Conservation (phyloP, 768 basidiomycete genomes). For the Trametes cinnabarina region DNA sequence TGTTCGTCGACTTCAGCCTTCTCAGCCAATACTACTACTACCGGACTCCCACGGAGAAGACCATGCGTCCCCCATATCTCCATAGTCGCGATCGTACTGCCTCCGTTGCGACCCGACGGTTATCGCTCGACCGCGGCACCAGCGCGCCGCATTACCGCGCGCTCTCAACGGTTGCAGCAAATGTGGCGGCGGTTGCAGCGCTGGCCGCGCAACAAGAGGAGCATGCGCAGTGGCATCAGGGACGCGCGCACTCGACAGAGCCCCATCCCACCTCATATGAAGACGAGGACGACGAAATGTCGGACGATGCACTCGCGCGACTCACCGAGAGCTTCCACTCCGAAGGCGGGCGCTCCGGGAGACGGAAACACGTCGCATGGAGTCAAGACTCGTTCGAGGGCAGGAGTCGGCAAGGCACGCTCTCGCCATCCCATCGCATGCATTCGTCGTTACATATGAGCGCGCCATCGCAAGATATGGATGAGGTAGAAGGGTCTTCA, state of each 20-base stretch:
- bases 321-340: conserved; percentile 79
- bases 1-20: conserved; percentile 73
- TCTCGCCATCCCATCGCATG: conserved; percentile 24
- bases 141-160: conserved; percentile 64
- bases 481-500: conserved; percentile 24
- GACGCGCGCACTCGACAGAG: conserved; percentile 17
- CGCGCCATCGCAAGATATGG: conserved; percentile 29
- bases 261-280: conserved; percentile 26
- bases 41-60: conserved; percentile 28
- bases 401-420: conserved; percentile 28
- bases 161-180: conserved; percentile 65
- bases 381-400: conserved; percentile 46
- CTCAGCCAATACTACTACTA: conserved; percentile 85
- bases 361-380: conserved; percentile 64
- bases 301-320: conserved; percentile 51
- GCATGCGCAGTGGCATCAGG: conserved; percentile 31
- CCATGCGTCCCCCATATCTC: conserved; percentile 11
- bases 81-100: conserved; percentile 15
- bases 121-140: conserved; percentile 51
- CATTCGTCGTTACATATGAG: conserved; percentile 34
- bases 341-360: conserved; percentile 49
- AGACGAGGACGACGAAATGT: conserved; percentile 45
- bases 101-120: conserved; percentile 35
- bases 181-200: conserved; percentile 69
- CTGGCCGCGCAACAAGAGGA: conserved; percentile 64